Base-by-base conservation (phyloP, 2,329 filamentous ascomycete species). In the Phaeomoniella chlamydospora region DNA sequence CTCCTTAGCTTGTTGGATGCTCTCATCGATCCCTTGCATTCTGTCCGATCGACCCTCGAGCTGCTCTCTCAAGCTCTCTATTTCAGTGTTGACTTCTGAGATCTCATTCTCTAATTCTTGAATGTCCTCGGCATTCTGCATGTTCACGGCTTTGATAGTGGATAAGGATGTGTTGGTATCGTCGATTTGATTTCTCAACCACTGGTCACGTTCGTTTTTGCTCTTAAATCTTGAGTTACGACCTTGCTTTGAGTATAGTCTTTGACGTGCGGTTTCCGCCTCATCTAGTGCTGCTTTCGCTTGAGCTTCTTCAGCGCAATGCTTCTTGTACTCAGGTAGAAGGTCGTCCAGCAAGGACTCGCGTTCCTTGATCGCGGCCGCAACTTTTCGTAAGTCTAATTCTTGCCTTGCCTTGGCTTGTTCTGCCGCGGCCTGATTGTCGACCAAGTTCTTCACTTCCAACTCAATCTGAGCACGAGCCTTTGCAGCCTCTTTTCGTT, bases 191-290 rank as follows among this genome's bases (percentile, higher is more conserved):
- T 74, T 70, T 41, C 74, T 75, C 34, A 98, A 65, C 67, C 75
- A 94, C 22, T 74, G 72, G 55, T 98, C 88, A 31, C 92, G 78
- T 53, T 96, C 85, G 5, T 74, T 72, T 62, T 94, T 94, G 55
- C 76, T 92, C 51, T 72, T 80, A 57, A 94, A 98, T 42, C 85
- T 80, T 13, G 81, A 80, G 45, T 81, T 86, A 32, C 88, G 79
- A 31, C 80, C 85, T 58, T 98, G 88, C 56, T 98, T 98, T 35
- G 82, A 83, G 51, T 93, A 84, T 5, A 98, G 70, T 26, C 87
- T 77, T 44, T 81, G 76, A 30, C 83, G 72, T 4, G 73, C 70
- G 5, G 78, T 78, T 49, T 92, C 81, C 0, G 80, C 80, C 34
- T 80, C 68, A 33, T 86, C 80, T 9, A 96, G 67, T 40, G 80